Base-by-base conservation (phyloP, 1,139 yeast species). In the Lipomyces yarrowii region DNA sequence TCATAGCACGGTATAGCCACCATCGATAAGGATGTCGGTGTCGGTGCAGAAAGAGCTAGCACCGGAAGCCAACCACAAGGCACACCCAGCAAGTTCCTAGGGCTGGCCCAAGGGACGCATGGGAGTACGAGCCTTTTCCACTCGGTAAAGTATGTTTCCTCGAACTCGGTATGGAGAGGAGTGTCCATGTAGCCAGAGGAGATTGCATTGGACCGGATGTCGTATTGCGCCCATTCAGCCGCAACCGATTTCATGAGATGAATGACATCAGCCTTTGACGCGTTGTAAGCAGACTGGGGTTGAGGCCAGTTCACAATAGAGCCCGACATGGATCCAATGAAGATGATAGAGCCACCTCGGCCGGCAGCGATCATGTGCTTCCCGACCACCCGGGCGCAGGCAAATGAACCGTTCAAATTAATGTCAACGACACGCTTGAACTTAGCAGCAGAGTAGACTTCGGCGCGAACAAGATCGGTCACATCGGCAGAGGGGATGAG, bases 401-500 rank as follows among this genome's bases (percentile, higher is more conserved):
- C 84, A 74, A 90, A 86, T 2, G 96, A 88, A 56, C 96, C 96
- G 75, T 89, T 84, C 46, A 89, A 85, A 77, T 90, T 90, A 72
- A 90, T 92, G 76, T 87, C 87, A 81, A 89, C 81, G 63, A 90
- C 85, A 46, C 87, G 83, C 73, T 90, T 89, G 71, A 92, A 91
- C 78, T 88, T 89, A 69, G 81, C 80, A 35, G 92, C 84, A 10
- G 94, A 91, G 78, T 90, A 89, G 70, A 88, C 90, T 77, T 89
- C 93, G 61, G 96, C 71, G 54, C 62, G 70, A 77, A 84, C 88
- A 74, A 88, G 86, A 76, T 88, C 93, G 75, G 91, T 89, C 76
- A 89, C 89, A 58, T 91, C 91, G 10, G 91, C 91, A 71, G 87
- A 87, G 70, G 89, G 89, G 57, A 87, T 87, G 71, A 86, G 86